Percentiles rank a stretch among this genome's conserved stretches.
Evolutionary conservation across 106 monocot genomes (phyloP).

Genomic region (Apostasia ramifera): DNA sequence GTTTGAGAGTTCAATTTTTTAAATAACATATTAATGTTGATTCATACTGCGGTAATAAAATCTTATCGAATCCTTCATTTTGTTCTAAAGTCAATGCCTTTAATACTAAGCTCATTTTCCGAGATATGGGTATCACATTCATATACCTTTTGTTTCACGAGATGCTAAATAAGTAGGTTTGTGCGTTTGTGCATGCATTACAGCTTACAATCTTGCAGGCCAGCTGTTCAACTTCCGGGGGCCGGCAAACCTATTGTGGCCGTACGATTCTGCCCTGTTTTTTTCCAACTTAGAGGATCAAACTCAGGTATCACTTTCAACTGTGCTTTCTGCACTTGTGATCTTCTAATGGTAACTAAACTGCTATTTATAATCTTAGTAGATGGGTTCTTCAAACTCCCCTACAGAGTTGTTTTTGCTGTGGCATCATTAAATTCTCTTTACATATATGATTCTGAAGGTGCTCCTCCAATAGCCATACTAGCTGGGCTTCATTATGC

Average conservation of each 20-base stretch:
- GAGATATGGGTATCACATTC: too few relatives aligned
- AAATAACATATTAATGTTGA: too few relatives aligned
- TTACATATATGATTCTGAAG: constrained; percentile 87
- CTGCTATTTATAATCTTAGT: constrained; percentile 8
- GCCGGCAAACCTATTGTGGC: constrained; percentile 84
- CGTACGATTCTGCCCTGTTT: constrained; percentile 77
- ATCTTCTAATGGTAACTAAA: constrained; percentile 7
- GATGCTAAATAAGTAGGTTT: too few relatives aligned
- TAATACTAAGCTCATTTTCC: too few relatives aligned
- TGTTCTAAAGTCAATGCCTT: too few relatives aligned
- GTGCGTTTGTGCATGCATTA: not conserved
- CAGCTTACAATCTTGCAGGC: constrained; percentile 24
- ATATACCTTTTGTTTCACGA: too few relatives aligned
- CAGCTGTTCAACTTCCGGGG: constrained; percentile 67
- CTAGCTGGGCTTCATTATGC: constrained; percentile 92
- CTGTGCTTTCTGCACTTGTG: not conserved
- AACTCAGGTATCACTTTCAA: constrained; percentile 35
- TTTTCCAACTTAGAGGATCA: constrained; percentile 60
- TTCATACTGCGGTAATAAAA: too few relatives aligned
- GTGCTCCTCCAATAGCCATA: constrained; percentile 66
- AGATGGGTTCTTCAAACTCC: constrained; percentile 74
- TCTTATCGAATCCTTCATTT: too few relatives aligned
- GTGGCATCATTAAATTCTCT: constrained; percentile 87
- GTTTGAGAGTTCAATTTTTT: too few relatives aligned
- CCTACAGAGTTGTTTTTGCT: constrained; percentile 86